Evolutionary conservation across 352 stramenopile genomes (phyloP), one percentile per base, ranked within the genome.

Genomic region (Discostella stelligera): DNA sequence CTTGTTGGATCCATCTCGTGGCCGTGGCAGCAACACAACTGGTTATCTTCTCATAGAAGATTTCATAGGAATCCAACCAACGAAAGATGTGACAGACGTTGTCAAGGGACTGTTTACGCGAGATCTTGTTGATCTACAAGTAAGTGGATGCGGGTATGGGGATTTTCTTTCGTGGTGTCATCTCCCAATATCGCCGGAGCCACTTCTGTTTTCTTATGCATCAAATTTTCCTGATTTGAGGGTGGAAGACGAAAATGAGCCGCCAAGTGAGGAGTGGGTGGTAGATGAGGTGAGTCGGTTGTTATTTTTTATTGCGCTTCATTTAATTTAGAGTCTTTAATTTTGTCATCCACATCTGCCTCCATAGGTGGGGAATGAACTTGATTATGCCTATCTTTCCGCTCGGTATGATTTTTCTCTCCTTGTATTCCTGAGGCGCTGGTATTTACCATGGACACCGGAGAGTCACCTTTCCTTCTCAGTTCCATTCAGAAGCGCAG

Each of bases 361-460:
- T 11, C 39, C 2, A 39, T 55, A 77, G 66, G 62, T 77, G 54
- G 71, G 63, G n/a, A 76, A 54, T 54, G 55, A 68, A 27, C 65
- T 80, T 65, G 48, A 73, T 55, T 55, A 76, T 53, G 14, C 30
- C 54, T 25, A 76, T 53, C 64, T 86, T 13, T 54, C 44, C 46
- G 65, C 80, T 55, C 55, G 80, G 41, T 84, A 82, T 69, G 76
- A 87, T 72, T 87, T 87, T 52, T 80, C 76, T 48, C 62, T 84
- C 14, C 21, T 84, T 32, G 52, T 82, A 44, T 71, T 87, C 64
- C 14, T 84, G 55, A 59, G 71, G 48, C 63, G 71, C 27, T 88
- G 69, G 68, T 39, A 77, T 52, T 58, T 39, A 41, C 81, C 81
- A 63, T 88, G 81, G 81, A 88, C 50, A 49, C 73, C 81, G 37